These are phyloP conservation scores for Fraxinus pennsylvanica DNA, from an alignment of 257 asterid genomes.

Conservation along the genomic window DNA sequence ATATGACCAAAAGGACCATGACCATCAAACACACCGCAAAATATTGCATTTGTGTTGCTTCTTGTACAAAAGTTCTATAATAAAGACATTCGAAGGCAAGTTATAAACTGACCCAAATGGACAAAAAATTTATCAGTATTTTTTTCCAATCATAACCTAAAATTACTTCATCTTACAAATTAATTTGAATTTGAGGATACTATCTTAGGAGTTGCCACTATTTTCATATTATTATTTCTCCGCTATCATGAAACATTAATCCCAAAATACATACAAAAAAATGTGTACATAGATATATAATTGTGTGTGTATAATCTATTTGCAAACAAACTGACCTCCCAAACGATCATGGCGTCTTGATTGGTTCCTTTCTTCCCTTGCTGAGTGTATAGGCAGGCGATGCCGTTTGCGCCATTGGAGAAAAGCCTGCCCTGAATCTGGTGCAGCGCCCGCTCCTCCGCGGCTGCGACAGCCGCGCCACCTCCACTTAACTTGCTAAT, in stretches of 20 bases:
- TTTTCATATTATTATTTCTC: background rate
- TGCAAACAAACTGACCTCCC: constrained; percentile 70
- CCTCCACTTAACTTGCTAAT: constrained; percentile 71
- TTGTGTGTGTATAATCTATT: background rate
- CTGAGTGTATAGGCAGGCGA: constrained; percentile 81
- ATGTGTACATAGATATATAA: no score
- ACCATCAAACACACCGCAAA: constrained; percentile 97
- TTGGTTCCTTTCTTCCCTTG: constrained; percentile 97
- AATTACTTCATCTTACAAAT: constrained; percentile 2
- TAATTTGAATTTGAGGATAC: background rate
- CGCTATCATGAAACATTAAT: background rate
- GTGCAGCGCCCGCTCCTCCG: constrained; percentile 76
- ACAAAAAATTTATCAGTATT: constrained; percentile 33
- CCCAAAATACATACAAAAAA: background rate
- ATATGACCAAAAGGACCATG: constrained; percentile 97
- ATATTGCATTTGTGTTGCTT: constrained; percentile 49
- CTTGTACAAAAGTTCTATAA: constrained; percentile 72
- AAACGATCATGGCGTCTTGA: constrained; percentile 95
- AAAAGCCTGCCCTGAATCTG: constrained; percentile 79
- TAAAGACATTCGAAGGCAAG: constrained; percentile 61
- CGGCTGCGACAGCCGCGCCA: constrained; percentile 43
- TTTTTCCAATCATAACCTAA: constrained; percentile 30
- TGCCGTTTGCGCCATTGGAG: constrained; percentile 63
- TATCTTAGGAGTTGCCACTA: background rate
- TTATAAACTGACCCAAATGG: constrained; percentile 64